A percentile compares a stretch with the other conserved stretches of the same genome.
These are phyloP conservation scores for Phytophthora pluvialis DNA, from an alignment of 352 stramenopile species.

Conservation along the genomic window DNA sequence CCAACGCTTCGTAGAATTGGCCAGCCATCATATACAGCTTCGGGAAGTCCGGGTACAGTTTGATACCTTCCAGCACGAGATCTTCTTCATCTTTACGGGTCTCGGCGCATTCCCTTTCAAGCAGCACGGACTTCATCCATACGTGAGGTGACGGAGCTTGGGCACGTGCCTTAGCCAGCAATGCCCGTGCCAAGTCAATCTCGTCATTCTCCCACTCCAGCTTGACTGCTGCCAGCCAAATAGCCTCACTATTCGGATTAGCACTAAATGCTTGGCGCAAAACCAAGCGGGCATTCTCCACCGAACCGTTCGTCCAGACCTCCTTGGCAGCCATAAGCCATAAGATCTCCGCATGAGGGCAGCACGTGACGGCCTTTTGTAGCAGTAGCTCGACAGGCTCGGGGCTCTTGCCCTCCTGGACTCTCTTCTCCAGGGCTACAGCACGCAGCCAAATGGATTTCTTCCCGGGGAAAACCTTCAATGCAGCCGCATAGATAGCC, in stretches of 20 bases:
- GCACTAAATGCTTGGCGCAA: constrained; percentile 96
- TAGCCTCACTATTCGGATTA: constrained; percentile 96
- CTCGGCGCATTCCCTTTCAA: constrained; percentile 92
- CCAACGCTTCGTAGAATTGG: constrained; percentile 87
- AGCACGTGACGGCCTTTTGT: constrained; percentile 92
- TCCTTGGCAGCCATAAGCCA: constrained; percentile 99
- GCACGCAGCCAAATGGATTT: constrained; percentile 96
- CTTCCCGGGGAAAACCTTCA: constrained; percentile 91
- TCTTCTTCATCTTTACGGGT: constrained; percentile 70
- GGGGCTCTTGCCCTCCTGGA: constrained; percentile 80
- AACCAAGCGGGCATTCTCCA: constrained; percentile 94
- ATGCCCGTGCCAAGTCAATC: constrained; percentile 89
- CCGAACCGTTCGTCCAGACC: constrained; percentile 94
- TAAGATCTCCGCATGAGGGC: constrained; percentile 96
- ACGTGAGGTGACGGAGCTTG: constrained; percentile 92
- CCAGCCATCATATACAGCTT: constrained; percentile 99
- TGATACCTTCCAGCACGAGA: constrained; percentile 92
- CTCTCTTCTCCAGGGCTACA: constrained; percentile 96
- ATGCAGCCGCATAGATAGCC: constrained; percentile 93
- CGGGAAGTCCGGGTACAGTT: constrained; percentile 90
- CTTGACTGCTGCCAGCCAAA: constrained; percentile 98
- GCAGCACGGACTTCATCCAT: constrained; percentile 98
- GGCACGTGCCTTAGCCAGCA: constrained; percentile 80
- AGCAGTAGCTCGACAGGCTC: constrained; percentile 91
- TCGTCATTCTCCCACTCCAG: constrained; percentile 99